phyloP scores from a whole-genome alignment of 805 yeast species.

The Candida ovalis region DNA sequence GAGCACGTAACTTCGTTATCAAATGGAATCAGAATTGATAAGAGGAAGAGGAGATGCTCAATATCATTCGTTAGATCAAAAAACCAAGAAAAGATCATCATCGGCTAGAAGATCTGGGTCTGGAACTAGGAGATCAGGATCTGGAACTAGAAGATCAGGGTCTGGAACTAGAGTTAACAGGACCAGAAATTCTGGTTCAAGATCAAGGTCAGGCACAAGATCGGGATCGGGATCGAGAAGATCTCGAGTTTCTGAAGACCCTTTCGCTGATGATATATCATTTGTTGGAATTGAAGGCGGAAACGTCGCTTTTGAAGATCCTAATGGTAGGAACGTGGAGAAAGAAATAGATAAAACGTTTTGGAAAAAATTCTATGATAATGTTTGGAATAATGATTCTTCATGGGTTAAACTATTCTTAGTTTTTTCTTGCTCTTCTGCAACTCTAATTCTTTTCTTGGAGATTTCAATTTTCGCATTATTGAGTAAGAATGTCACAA shows the following conservation, averaged over 20 bases:
- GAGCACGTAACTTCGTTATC: background rate
- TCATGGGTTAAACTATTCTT: constrained; percentile 24
- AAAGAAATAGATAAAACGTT: background rate
- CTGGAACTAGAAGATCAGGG: background rate
- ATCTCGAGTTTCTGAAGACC: background rate
- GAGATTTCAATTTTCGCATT: constrained; percentile 17
- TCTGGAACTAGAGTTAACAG: background rate
- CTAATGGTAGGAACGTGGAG: background rate
- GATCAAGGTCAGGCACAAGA: background rate
- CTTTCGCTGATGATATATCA: background rate
- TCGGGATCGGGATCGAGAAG: background rate
- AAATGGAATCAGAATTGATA: background rate
- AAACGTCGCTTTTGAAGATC: background rate
- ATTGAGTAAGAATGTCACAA: background rate
- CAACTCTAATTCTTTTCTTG: constrained; percentile 32
- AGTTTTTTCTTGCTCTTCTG: constrained; percentile 29
- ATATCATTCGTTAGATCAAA: background rate
- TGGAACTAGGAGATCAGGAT: background rate
- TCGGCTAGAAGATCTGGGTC: background rate
- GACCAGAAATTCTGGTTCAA: background rate
- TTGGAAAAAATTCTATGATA: constrained; percentile 4
- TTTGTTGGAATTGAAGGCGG: background rate
- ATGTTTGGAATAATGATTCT: constrained; percentile 13
- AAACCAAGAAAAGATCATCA: background rate
- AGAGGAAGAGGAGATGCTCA: background rate